Percentiles rank a stretch among this genome's conserved stretches.
These are phyloP conservation scores for Fusarium luffae DNA, from an alignment of 2,329 filamentous ascomycete genomes.

Conservation along the genomic window DNA sequence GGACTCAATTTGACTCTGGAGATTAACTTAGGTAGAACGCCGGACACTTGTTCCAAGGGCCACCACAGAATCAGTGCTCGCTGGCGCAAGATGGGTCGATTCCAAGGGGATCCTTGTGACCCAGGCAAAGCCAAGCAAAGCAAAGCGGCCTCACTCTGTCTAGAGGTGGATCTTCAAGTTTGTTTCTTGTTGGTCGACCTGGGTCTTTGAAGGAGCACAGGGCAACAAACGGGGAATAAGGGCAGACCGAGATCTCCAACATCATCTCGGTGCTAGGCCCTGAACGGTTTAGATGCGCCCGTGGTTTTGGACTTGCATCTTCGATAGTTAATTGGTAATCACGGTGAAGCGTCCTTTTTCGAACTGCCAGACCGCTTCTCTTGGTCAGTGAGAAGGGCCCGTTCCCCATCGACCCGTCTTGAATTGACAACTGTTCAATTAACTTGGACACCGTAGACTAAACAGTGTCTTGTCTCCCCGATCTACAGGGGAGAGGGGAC, in stretches of 20 bases:
- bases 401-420: constrained; percentile 39
- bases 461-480: constrained; percentile 32
- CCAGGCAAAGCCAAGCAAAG: constrained; percentile 16
- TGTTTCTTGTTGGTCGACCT: constrained; percentile 33
- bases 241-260: constrained; percentile 21
- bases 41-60: constrained; percentile 23
- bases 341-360: constrained; percentile 21
- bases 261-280: constrained; percentile 35
- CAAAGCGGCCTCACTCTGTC: constrained; percentile 33
- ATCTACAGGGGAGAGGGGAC: constrained; percentile 10
- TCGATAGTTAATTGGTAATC: constrained; percentile 35
- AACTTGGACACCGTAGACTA: constrained; percentile 1
- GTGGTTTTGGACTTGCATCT: constrained; percentile 37
- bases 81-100: constrained; percentile 37
- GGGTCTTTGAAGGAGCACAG: constrained; percentile 14
- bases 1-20: constrained; percentile 36
- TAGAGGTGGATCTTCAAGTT: constrained; percentile 31
- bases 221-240: constrained; percentile 20
- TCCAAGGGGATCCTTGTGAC: constrained; percentile 30
- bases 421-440: constrained; percentile 34
- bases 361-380: constrained; percentile 44
- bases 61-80: constrained; percentile 44
- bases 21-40: constrained; percentile 17
- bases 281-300: constrained; percentile 24
- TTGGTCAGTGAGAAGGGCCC: constrained; percentile 25